These are phyloP conservation scores for Wickerhamiella siamensis DNA, from an alignment of 805 yeast genomes.

Conservation along the genomic window DNA sequence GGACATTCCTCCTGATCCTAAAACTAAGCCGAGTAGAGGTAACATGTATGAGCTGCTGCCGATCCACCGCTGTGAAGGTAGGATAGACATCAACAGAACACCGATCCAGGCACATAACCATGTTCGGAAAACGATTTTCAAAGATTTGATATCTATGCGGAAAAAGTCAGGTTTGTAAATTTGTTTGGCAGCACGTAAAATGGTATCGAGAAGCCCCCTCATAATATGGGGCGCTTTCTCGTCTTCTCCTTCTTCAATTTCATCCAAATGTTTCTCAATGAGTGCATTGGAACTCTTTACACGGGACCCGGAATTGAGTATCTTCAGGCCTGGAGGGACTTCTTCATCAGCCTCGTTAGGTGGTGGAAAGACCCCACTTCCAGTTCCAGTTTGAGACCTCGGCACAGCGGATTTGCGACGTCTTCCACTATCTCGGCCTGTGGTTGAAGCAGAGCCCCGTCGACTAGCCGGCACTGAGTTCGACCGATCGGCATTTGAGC, in stretches of 20 bases:
- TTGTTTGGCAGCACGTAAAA: neutral
- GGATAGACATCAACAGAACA: conserved; percentile 9
- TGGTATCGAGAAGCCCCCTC: too few species aligned
- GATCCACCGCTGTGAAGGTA: conserved; percentile 9
- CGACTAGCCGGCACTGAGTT: too few species aligned
- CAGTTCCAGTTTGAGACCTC: too few species aligned
- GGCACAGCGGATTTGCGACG: too few species aligned
- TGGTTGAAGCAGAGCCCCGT: too few species aligned
- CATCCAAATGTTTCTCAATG: neutral
- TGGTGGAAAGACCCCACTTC: too few species aligned
- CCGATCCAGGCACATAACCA: conserved; percentile 16
- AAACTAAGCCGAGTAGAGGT: conserved; percentile 11
- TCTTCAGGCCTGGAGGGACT: too few species aligned
- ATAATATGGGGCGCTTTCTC: neutral
- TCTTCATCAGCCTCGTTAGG: too few species aligned
- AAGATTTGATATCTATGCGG: conserved; percentile 11
- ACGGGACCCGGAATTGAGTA: too few species aligned
- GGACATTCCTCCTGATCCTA: conserved; percentile 18
- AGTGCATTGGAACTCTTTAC: neutral
- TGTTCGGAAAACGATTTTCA: conserved; percentile 14
- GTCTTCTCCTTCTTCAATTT: neutral
- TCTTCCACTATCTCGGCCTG: too few species aligned
- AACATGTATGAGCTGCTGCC: conserved; percentile 16
- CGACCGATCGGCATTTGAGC: too few species aligned
- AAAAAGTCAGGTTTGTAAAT: neutral